A percentile compares a stretch with the other conserved stretches of the same genome.
Evolutionary conservation across 75 land plant species (phyloP).

Genomic region (Cunninghamia lanceolata): DNA sequence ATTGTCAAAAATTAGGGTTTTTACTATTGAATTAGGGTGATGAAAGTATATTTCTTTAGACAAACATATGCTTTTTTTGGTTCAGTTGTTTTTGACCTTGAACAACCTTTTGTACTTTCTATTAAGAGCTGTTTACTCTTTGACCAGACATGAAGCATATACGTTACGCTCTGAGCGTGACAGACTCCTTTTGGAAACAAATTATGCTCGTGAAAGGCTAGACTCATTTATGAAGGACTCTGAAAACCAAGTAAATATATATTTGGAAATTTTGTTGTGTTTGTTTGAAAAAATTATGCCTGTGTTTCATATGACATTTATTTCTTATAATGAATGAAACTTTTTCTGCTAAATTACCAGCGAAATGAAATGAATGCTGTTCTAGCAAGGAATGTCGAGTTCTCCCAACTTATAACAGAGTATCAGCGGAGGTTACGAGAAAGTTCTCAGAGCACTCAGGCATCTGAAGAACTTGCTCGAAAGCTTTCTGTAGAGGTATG

Average conservation of each 20-base stretch:
- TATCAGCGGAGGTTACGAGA: conserved; percentile 76
- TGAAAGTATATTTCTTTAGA: neutral
- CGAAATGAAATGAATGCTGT: conserved; percentile 60
- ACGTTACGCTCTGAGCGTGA: conserved; percentile 67
- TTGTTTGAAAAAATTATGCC: neutral
- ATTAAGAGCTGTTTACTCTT: neutral
- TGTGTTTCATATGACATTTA: neutral
- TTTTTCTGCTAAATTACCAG: conserved; percentile 25
- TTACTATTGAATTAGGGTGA: neutral
- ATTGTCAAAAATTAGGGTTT: neutral
- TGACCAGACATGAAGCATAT: conserved; percentile 54
- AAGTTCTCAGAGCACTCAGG: conserved; percentile 53
- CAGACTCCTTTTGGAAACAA: conserved; percentile 60
- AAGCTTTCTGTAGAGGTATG: conserved; percentile 80
- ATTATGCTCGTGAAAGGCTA: conserved; percentile 68
- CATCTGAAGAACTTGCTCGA: conserved; percentile 68
- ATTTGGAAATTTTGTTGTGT: neutral
- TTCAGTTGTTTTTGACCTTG: neutral
- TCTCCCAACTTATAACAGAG: conserved; percentile 71
- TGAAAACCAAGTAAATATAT: conserved; percentile 65
- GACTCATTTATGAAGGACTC: conserved; percentile 59
- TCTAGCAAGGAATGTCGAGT: conserved; percentile 76
- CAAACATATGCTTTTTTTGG: neutral
- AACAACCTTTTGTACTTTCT: neutral
- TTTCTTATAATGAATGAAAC: neutral